A percentile compares a stretch with the other conserved stretches of the same genome.
Conservation (phyloP, 1,139 yeast species). For the Suhomyces taliae region DNA sequence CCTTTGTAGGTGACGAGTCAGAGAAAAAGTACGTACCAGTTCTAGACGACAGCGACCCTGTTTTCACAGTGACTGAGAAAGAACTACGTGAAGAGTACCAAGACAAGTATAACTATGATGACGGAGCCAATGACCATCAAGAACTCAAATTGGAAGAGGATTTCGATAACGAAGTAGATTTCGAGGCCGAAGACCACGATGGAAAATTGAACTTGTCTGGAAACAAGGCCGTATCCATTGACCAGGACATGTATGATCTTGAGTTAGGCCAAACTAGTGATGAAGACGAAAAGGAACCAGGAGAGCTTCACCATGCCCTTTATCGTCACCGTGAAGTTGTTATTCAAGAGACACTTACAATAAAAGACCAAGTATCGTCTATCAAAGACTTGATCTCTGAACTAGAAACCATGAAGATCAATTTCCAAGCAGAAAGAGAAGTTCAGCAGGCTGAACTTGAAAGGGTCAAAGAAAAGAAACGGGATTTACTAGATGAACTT, state of each 20-base stretch:
- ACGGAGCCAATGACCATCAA: conserved; percentile 9
- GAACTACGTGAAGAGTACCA: conserved; percentile 15
- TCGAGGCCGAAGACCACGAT: conserved; percentile 4
- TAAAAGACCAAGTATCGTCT: conserved; percentile 10
- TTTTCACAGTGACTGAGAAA: conserved; percentile 4
- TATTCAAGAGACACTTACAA: background rate
- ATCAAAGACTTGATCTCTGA: conserved; percentile 1
- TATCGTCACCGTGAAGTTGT: background rate
- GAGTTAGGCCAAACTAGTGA: conserved; percentile 11
- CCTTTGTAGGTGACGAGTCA: background rate
- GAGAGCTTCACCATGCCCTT: background rate
- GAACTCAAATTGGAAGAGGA: conserved; percentile 2
- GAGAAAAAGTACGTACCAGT: conserved; percentile 14
- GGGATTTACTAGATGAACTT: background rate
- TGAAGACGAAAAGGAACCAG: conserved; percentile 4
- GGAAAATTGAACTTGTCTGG: conserved; percentile 1
- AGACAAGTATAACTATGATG: conserved; percentile 17
- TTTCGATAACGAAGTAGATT: conserved; percentile 6
- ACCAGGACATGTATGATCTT: conserved; percentile 14
- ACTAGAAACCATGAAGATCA: conserved; percentile 4
- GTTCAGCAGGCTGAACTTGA: conserved; percentile 9
- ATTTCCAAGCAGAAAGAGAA: background rate
- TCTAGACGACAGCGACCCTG: conserved; percentile 7
- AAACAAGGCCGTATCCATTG: conserved; percentile 2
- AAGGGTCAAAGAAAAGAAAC: background rate